Base-by-base conservation (phyloP, 2,329 filamentous ascomycete genomes). In the Onygena corvina region DNA sequence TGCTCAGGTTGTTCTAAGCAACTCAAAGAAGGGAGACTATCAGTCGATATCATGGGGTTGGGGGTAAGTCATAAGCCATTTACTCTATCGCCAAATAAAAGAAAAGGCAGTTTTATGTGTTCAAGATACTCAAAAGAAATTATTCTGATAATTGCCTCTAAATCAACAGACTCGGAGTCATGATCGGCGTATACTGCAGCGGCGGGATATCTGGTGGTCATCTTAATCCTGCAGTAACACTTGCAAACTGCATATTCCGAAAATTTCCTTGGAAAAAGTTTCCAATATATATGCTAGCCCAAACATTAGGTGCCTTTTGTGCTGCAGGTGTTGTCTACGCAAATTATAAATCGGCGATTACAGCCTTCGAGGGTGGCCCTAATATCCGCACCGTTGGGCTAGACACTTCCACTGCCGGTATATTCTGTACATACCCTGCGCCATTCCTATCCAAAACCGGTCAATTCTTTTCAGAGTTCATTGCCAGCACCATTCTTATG, bases 391-490 rank as follows among this genome's bases (percentile, higher is more conserved):
- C 80, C 1, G 81, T 86, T 73, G 1, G 65, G 60, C 6, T 76
- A 6, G 61, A 67, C 21, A 83, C 76, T 38, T 74, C 81, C 1
- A 81, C 81, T 4, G 83, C 80, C 0, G 81, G 77, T 1, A 78
- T 87, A 54, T 86, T 86, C 62, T 83, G 78, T 70, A 86, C 83
- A 0, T 86, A 86, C 57, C 82, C 83, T 0, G 66, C 64, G 1
- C 56, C 59, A 1, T 70, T 86, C 63, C 73, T 86, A 70, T 80
- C 77, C 2, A 78, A 74, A 46, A 76, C 78, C 0, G 77, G 75
- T 44, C 78, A 83, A 66, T 83, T 85, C 66, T 84, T 86, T 59
- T 81, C 77, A 16, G 83, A 87, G 57, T 81, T 86, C 55, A 71
- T 86, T 46, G 79, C 81, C 12, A 81, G 75, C 51, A 67, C 79